These are phyloP conservation scores for Verticillium longisporum DNA, from an alignment of 2,329 filamentous ascomycete genomes.

Conservation along the genomic window DNA sequence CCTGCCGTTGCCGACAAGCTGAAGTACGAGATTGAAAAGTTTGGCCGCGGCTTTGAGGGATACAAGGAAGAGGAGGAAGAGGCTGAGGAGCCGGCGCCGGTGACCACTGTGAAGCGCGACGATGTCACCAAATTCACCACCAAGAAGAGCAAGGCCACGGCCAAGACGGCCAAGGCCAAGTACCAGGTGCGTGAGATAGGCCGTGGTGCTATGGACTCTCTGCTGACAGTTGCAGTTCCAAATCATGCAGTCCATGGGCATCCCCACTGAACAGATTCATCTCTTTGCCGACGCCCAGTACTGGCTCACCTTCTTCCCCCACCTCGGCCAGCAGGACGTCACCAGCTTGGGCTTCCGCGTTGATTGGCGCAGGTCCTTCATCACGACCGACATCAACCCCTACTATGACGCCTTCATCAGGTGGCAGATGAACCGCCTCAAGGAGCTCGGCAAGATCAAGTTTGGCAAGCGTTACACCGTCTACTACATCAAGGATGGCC, in stretches of 20 bases:
- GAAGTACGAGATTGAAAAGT: conserved; percentile 78
- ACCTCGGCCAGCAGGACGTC: conserved; percentile 21
- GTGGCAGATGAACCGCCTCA: conserved; percentile 95
- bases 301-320: conserved; percentile 85
- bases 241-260: conserved; percentile 88
- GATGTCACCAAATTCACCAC: conserved; percentile 88
- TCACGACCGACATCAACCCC: conserved; percentile 93
- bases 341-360: conserved; percentile 10
- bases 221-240: conserved; percentile 57
- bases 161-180: conserved; percentile 88
- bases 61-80: conserved; percentile 57
- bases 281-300: conserved; percentile 85
- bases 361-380: conserved; percentile 23
- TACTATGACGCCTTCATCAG: conserved; percentile 88
- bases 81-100: conserved; percentile 25
- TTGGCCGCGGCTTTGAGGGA: conserved; percentile 77
- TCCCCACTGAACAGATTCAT: conserved; percentile 83
- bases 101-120: conserved; percentile 58
- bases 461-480: conserved; percentile 92
- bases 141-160: conserved; percentile 86
- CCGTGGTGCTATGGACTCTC: background rate
- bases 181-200: conserved; percentile 73
- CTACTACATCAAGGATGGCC: conserved; percentile 50
- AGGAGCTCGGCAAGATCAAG: conserved; percentile 85
- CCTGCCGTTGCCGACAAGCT: conserved; percentile 97